These are phyloP conservation scores for Pyrenophora seminiperda DNA, from an alignment of 2,329 filamentous ascomycete genomes.

Conservation along the genomic window DNA sequence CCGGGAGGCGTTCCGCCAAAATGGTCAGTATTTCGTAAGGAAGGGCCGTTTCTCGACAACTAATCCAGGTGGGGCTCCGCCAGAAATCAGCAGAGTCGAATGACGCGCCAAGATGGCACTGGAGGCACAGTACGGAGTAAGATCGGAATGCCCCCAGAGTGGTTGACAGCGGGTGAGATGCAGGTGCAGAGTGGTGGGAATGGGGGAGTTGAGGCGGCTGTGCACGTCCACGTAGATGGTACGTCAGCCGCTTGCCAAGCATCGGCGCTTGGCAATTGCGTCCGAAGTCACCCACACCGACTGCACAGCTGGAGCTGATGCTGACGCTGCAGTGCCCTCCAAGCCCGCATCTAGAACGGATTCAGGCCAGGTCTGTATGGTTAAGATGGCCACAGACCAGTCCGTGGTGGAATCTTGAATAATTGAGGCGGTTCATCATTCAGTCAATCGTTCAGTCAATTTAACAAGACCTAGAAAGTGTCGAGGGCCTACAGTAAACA, in stretches of 20 bases:
- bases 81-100: conserved; percentile 6
- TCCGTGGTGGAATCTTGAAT: no score
- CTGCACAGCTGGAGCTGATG: not conserved
- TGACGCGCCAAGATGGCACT: conserved; percentile 2
- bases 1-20: no score
- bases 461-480: no score
- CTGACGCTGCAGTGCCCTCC: no score
- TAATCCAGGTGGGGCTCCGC: not conserved
- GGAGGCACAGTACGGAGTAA: not conserved
- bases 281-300: not conserved
- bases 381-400: no score
- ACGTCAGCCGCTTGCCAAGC: conserved; percentile 9
- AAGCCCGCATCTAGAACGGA: no score
- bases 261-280: not conserved
- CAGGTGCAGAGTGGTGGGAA: not conserved
- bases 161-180: no score
- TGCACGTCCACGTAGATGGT: not conserved
- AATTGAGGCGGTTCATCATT: no score
- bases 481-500: no score
- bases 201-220: conserved; percentile 1
- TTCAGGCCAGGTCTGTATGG: no score
- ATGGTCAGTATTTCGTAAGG: conserved; percentile 1
- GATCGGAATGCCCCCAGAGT: not conserved
- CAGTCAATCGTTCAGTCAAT: no score
- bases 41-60: conserved; percentile 12